Evolutionary conservation across 257 asterid genomes (phyloP), one percentile per base, ranked within the genome.

Genomic region (Cinchona pubescens): DNA sequence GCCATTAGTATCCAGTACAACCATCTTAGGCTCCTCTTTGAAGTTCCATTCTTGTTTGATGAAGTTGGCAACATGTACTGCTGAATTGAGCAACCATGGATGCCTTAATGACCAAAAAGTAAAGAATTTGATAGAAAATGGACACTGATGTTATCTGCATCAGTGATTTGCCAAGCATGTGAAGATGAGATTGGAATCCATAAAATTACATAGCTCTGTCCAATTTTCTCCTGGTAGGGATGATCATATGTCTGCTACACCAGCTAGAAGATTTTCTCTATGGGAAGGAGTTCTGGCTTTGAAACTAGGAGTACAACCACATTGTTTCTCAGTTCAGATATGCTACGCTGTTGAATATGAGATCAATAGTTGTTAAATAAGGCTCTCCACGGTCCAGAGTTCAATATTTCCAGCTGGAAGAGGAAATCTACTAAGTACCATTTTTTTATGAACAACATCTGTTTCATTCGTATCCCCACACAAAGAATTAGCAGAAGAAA

Each of bases 271-370:
- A 86, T 38, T 75, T 83, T 76, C 76, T 92, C 87, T 34, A 88
- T 6, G 0, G 92, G 80, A 43, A 92, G 82, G 35, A 90, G 79
- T 16, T 89, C 86, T 3, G 92, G 96, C 67, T 82, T 87, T 66
- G 97, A 83, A 70, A 92, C 80, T 84, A 92, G 83, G 73, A 92
- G 83, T 60, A 90, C 76, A n/a, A 90, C 91, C 78, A 81, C 84
- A 84, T 90, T 90, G 75, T 78, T 72, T 85, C 84, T 85, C 80
- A 92, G 82, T 60, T 90, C 89, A 67, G 48, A 58, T 68, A 85
- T 83, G 76, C 84, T 84, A 72, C 42, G 77, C 96, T 90, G 93
- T 80, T 78, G 32, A 74, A 71, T 65, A 81, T 45, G 40, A 73
- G 40, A 53, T 58, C 29, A 4, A 48, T 56, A 45, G 42, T 70